Evolutionary conservation across 148 eudicot genomes (phyloP), one percentile per base, ranked within the genome.

Genomic region (Chenopodium quinoa): DNA sequence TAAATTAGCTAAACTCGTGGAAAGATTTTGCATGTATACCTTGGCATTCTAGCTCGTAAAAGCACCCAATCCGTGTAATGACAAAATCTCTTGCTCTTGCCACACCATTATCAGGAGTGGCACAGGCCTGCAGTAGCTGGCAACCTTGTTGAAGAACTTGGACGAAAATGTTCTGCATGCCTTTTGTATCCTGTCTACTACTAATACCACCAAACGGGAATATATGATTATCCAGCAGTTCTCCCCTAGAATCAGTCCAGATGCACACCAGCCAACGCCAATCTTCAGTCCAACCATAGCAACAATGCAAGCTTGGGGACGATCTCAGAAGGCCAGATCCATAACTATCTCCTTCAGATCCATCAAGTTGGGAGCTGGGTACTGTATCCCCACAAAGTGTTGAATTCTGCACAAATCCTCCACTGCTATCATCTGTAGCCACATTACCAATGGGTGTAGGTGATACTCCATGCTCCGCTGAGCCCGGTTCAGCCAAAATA

Each of bases 251-350:
- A 81, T 96, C 99, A 6, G 99, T 96, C 99, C 99, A 96, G 78
- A 94, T 84, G 81, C 93, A 93, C 75, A 94, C 97, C 80, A 96
- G 85, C 99, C 99, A 96, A 62, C 97, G 98, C 99, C 99, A 96
- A 87, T 96, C 99, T 83, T 96, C 99, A n/a, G 99, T 96, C 99
- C 99, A 96, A 58, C 98, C 99, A 89, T 96, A 96, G 83, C 99
- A 96, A 82, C 99, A 96, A 81, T 96, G 99, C 78, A 96, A 86
- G 80, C 91, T 92, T 52, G 98, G 95, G 68, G 90, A 90, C 73
- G 91, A 32, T 84, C 86, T 93, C 31, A 84, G 92, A 78, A 82
- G 85, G 80, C 83, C 89, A 77, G 93, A 86, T 73, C 85, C 90
- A 84, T 58, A 87, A 67, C 91, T 83, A 69, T 93, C 98, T 60